Base-by-base conservation (phyloP, 345 rosid genomes). In the Litchi chinensis region DNA sequence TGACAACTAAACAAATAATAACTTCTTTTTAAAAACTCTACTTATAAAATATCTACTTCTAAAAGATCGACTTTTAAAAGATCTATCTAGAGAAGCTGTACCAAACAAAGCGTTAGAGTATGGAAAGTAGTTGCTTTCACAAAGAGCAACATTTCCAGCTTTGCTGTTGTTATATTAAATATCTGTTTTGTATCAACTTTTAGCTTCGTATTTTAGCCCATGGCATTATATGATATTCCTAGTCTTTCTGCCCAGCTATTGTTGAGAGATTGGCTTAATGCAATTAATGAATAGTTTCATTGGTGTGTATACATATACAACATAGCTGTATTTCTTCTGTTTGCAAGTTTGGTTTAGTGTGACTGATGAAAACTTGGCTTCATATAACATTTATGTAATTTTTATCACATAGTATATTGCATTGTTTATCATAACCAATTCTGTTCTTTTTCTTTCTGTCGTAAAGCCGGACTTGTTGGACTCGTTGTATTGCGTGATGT, bases 401-500 rank as follows among this genome's bases (percentile, higher is more conserved):
- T 52, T 52, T 52, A 52, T 52, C 3, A 13, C 57, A 64, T 24
- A 26, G 9, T 65, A n/a, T 41, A 22, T 37, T 63, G 3, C 5
- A 6, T n/a, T 66, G 60, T 52, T 39, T 67, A 67, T 50, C 16
- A 22, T 50, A 54, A 41, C 7, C 46, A 60, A 57, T 67, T 44
- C 13, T 63, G 21, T 56, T 43, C 60, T 37, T 54, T 71, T 79
- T 3, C 52, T 65, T 76, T 66, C 15, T 72, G 44, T 24, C 80
- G 77, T 82, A 77, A 84, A 94, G 98, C 97, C 79, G 98, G 88
- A 59, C 93, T 96, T 80, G 98, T 93, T 68, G 99, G 91, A 76
- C 74, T 94, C 66, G 86, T 96, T 69, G 79, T 96, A 62, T 79
- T 89, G 63, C 90, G 97, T 76, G 99, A 96, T 81, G 86, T 86